Base-by-base conservation (phyloP, 352 stramenopile genomes). In the Phytophthora syringae region DNA sequence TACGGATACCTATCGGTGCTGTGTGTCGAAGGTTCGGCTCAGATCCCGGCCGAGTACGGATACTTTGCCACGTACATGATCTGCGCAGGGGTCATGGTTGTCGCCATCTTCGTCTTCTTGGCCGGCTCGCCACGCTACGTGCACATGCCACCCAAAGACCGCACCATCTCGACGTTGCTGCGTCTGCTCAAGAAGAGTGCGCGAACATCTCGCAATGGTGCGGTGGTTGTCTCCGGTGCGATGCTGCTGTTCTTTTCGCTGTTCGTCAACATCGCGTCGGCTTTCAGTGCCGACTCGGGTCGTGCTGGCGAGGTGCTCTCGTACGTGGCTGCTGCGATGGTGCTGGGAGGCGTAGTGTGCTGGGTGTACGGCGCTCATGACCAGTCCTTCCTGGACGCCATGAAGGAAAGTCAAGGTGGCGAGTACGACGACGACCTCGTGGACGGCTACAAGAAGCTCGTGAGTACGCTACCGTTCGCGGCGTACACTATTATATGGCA, bases 401-500 rank as follows among this genome's bases (percentile, higher is more conserved):
- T 71, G 48, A 88, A 81, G 62, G 30, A 72, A 22, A 77, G 69
- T 22, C 47, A 94, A 48, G 86, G 86, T 4, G 86, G 86, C 7
- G 76, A 84, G 44, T 94, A 80, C 60, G 91, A 94, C 22, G 87
- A 94, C 27, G 81, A 94, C 58, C 90, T 77, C 0, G 82, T 95
- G 21, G 86, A 94, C 61, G 88, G 92, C 56, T 89, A 93, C 61
- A 93, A 94, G 68, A 86, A 88, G 72, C 79, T 95, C 47, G 82
- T 95, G 36, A 82, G 88, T 16, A 80, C 94, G 43, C 77, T 95
- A 15, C 88, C 88, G 4, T 95, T 95, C 54, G 85, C 88, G 43
- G 89, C 78, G n/a, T 95, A 93, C 65, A 93, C 90, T 77, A 92
- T 95, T 72, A 91, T 94, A 70, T 95, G 88, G 88, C 82, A 94